These are phyloP conservation scores for Rhodamnia rubescens DNA, from an alignment of 345 rosid species.

Conservation along the genomic window DNA sequence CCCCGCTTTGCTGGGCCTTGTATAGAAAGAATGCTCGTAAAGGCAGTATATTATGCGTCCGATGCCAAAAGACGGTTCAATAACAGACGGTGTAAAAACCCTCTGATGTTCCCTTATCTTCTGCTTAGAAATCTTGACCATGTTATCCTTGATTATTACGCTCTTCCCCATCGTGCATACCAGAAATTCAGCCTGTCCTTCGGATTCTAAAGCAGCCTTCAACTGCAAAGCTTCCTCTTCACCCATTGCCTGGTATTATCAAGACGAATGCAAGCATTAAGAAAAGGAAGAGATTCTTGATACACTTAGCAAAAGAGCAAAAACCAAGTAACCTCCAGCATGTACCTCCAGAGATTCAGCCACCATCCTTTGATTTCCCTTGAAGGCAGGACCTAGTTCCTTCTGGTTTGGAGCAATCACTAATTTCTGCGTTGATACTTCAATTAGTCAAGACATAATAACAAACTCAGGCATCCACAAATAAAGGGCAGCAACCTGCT, in stretches of 20 bases:
- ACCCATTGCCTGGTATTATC: slow-evolving; percentile 45
- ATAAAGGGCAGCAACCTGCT: background rate
- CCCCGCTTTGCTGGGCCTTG: slow-evolving; percentile 76
- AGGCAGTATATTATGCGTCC: slow-evolving; percentile 86
- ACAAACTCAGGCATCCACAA: background rate
- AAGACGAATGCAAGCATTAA: background rate
- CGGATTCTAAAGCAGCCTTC: slow-evolving; percentile 59
- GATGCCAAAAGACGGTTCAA: slow-evolving; percentile 89
- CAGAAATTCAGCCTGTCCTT: slow-evolving; percentile 67
- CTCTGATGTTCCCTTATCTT: slow-evolving; percentile 78
- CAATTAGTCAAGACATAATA: background rate
- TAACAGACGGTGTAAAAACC: slow-evolving; percentile 80
- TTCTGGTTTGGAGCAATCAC: slow-evolving; percentile 62
- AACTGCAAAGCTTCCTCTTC: slow-evolving; percentile 82
- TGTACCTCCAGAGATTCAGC: slow-evolving; percentile 32
- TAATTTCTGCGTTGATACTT: slow-evolving; percentile 41
- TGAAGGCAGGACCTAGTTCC: slow-evolving; percentile 78
- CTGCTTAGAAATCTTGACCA: slow-evolving; percentile 85
- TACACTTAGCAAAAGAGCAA: background rate
- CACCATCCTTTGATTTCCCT: slow-evolving; percentile 58
- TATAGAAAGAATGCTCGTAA: slow-evolving; percentile 79
- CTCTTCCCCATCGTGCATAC: slow-evolving; percentile 62
- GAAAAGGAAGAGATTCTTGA: background rate
- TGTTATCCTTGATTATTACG: slow-evolving; percentile 53
- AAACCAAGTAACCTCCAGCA: background rate